Conservation (phyloP, 148 eudicot genomes). For the Drosera capensis region DNA sequence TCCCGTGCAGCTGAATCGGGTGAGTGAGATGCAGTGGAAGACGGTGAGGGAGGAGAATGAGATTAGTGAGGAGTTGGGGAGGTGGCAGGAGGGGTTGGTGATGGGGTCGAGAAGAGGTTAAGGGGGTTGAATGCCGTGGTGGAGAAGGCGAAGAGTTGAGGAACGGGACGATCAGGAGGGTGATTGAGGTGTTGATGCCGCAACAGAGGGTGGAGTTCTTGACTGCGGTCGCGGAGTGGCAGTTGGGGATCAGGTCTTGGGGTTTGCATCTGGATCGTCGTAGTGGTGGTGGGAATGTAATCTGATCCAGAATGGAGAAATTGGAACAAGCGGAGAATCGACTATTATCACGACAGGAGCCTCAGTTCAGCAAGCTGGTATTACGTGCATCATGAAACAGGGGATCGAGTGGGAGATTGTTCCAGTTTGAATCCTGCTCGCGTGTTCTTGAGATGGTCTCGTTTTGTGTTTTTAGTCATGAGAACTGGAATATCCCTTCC, state of each 20-base stretch:
- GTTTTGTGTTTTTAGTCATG: no score
- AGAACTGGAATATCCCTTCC: no score
- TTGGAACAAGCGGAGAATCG: no score
- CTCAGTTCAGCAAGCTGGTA: no score
- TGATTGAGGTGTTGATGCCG: constrained; percentile 62
- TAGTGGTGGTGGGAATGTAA: no score
- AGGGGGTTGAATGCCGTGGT: constrained; percentile 27
- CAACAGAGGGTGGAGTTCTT: constrained; percentile 69
- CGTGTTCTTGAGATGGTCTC: no score
- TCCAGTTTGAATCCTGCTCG: no score
- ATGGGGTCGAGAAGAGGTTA: constrained; percentile 14
- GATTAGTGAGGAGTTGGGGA: constrained; percentile 37
- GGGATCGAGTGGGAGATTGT: no score
- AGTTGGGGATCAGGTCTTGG: constrained; percentile 50
- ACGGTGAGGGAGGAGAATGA: constrained; percentile 51
- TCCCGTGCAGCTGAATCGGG: constrained; percentile 50
- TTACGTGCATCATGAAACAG: no score
- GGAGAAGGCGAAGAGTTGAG: constrained; percentile 53
- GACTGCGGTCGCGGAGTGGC: constrained; percentile 52
- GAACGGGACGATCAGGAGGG: constrained; percentile 31
- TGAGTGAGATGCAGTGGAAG: constrained; percentile 63
- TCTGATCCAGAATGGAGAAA: no score
- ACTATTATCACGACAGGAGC: no score
- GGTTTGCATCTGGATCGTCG: constrained; percentile 37
- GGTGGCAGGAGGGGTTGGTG: constrained; percentile 60